Base-by-base conservation (phyloP, 257 asterid genomes). In the Datura wrightii region DNA sequence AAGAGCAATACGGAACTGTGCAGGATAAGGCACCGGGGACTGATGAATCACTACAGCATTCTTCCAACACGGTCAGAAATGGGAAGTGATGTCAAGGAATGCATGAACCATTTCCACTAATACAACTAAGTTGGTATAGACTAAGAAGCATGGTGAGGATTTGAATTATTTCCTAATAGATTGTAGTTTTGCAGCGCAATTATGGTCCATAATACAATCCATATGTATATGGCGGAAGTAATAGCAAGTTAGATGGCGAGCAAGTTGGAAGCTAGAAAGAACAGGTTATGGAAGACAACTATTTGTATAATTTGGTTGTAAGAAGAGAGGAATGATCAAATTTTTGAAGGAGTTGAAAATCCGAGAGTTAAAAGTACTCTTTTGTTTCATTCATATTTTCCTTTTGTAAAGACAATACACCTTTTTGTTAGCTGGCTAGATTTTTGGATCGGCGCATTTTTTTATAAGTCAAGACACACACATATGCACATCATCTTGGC, bases 91-190 rank as follows among this genome's bases (percentile, higher is more conserved):
- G 31, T 39, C 52, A 36, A 0, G 2, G 4, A 67, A 39, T 67
- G 78, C 31, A 2, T 39, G 14, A 67, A 67, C 52, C 52, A 67
- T 66, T 15, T 66, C 31, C 78, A 39, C 3, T 15, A 3, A 69
- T 39, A 69, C 7, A 69, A 39, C 52, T 69, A 69, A 67, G 52
- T 69, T 39, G 78, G 31, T 39, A 69, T 39, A 39, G 78, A 69
- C 31, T 39, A 15, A 39, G 52, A 39, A 8, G 78, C 78, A 69
- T 37, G 13, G 50, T 6, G 76, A 7, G 76, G 48, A 37, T 15
- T 67, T 67, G 48, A 67, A 67, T 39, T 37, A 67, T 67, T 67
- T 67, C 78, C 78, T 39, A 15, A 67, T 67, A 67, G 52, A 39
- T 15, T 37, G 50, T 69, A 39, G 78, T 39, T 69, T 19, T 3